Conservation (phyloP, 1,284 basidiomycete genomes). For the Apiotrichum porosum region DNA sequence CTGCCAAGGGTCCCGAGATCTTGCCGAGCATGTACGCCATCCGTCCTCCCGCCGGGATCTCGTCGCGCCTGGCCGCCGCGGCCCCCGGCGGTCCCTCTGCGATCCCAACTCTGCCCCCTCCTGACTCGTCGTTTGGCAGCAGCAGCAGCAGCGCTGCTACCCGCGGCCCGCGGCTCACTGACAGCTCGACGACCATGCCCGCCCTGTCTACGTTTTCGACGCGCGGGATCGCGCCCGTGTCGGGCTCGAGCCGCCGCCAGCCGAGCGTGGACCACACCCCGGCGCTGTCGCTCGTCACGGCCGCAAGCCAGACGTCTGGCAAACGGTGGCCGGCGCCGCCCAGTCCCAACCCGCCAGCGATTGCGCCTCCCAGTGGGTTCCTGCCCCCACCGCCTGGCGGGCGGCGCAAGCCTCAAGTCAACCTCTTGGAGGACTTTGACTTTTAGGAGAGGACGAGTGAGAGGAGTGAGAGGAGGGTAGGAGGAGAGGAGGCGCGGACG, state of each 20-base stretch:
- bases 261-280: slow-evolving; percentile 12
- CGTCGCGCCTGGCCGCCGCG: not conserved
- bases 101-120: too few relatives aligned
- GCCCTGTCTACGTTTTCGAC: not conserved
- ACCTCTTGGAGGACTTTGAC: not conserved
- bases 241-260: not conserved
- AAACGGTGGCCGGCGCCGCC: not conserved
- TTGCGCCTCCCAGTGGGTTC: not conserved
- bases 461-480: too few relatives aligned
- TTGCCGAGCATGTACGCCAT: too few relatives aligned
- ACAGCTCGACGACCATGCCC: not conserved
- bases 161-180: not conserved
- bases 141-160: not conserved
- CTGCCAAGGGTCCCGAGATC: slow-evolving; percentile 1
- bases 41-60: too few relatives aligned
- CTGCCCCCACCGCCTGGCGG: not conserved
- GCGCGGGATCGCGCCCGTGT: not conserved
- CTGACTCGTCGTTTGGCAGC: too few relatives aligned
- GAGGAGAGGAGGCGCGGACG: too few relatives aligned
- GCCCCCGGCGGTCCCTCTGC: not conserved
- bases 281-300: slow-evolving; percentile 3
- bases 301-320: not conserved
- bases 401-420: not conserved
- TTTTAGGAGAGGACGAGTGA: too few relatives aligned
- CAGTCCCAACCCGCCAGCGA: not conserved